phyloP scores from a whole-genome alignment of 139 green algal genomes.

The Monoraphidium neglectum region DNA sequence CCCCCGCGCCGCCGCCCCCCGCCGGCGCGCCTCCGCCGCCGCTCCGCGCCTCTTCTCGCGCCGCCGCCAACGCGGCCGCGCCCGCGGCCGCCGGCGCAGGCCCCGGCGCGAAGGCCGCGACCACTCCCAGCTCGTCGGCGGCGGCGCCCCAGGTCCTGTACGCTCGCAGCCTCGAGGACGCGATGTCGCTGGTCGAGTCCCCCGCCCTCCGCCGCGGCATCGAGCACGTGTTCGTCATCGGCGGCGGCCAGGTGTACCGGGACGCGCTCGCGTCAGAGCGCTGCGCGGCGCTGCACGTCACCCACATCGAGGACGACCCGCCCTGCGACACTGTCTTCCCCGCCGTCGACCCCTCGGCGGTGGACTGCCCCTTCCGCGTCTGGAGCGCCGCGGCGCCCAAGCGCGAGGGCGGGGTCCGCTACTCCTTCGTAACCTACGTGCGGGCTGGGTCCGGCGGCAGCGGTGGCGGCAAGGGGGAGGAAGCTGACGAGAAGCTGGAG shows the following conservation, averaged over 20 bases:
- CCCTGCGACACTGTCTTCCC: constrained; percentile 25
- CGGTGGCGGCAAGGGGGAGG: background rate
- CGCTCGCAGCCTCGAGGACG: constrained; percentile 67
- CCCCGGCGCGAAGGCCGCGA: constrained; percentile 4
- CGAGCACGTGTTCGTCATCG: constrained; percentile 96
- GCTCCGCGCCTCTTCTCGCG: background rate
- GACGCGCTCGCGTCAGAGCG: constrained; percentile 71
- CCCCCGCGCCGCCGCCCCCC: constrained; percentile 1
- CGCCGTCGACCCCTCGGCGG: background rate
- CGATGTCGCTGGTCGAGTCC: constrained; percentile 67
- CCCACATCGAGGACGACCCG: constrained; percentile 53
- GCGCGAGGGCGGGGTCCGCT: constrained; percentile 51
- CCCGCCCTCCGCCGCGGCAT: constrained; percentile 45
- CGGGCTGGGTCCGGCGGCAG: background rate
- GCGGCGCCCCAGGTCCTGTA: background rate
- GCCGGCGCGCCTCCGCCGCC: background rate
- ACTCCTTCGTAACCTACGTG: constrained; percentile 80
- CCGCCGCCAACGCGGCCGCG: background rate
- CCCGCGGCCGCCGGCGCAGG: background rate
- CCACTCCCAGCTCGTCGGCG: background rate
- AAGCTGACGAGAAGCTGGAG: constrained; percentile 34
- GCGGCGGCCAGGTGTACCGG: constrained; percentile 79
- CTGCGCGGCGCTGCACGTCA: constrained; percentile 91
- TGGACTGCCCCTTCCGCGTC: background rate
- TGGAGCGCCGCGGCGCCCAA: constrained; percentile 43